A percentile compares a stretch with the other conserved stretches of the same genome.
phyloP scores from a whole-genome alignment of 805 yeast species.

The Starmerella floricola region DNA sequence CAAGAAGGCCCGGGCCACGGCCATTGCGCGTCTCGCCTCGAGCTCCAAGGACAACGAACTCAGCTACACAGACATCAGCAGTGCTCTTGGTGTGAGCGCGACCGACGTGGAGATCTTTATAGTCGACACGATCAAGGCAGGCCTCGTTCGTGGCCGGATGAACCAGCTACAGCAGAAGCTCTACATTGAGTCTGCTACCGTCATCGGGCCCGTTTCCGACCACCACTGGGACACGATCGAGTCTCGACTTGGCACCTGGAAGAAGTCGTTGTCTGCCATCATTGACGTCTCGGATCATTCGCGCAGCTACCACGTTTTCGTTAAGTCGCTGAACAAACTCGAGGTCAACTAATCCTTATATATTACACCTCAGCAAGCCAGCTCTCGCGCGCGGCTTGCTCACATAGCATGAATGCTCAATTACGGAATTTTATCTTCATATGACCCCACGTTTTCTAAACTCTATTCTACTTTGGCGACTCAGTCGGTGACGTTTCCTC shows the following conservation, averaged over 20 bases:
- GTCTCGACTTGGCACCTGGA: conserved; percentile 30
- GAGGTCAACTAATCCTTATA: conserved; percentile 13
- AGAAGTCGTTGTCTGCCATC: conserved; percentile 22
- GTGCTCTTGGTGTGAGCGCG: conserved; percentile 25
- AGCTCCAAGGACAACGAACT: conserved; percentile 17
- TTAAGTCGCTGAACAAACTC: conserved; percentile 16
- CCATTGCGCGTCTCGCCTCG: conserved; percentile 25
- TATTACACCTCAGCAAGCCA: too few species aligned
- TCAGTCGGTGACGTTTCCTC: too few species aligned
- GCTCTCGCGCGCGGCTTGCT: too few species aligned
- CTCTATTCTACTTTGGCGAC: too few species aligned
- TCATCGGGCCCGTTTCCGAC: conserved; percentile 30
- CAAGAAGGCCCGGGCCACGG: conserved; percentile 25
- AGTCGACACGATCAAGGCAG: conserved; percentile 34
- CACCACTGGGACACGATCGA: conserved; percentile 32
- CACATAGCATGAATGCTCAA: too few species aligned
- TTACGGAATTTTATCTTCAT: too few species aligned
- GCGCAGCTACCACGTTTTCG: conserved; percentile 15
- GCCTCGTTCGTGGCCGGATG: conserved; percentile 34
- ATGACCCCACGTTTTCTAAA: too few species aligned
- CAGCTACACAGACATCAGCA: conserved; percentile 28
- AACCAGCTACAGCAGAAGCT: conserved; percentile 31
- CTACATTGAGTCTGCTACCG: conserved; percentile 29
- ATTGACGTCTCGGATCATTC: conserved; percentile 11
- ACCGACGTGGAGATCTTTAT: conserved; percentile 32